Conservation (phyloP, 257 asterid species). For the Primulina tabacum region DNA sequence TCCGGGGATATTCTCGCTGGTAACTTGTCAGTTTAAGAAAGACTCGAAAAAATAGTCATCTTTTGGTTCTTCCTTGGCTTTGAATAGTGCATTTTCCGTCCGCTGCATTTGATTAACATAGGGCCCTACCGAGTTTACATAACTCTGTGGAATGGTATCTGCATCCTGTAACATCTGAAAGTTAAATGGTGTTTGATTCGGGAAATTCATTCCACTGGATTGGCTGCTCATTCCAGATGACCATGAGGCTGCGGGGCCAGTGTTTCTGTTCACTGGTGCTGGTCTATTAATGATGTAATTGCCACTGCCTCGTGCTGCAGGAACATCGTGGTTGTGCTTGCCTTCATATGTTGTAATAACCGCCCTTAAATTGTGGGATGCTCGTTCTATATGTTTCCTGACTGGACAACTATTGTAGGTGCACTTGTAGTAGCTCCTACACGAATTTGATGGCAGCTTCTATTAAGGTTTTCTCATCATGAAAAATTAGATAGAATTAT, state of each 20-base stretch:
- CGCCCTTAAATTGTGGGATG: slow-evolving; percentile 50
- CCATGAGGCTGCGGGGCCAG: slow-evolving; percentile 25
- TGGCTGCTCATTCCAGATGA: slow-evolving; percentile 29
- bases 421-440: slow-evolving; percentile 59
- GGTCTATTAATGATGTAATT: slow-evolving; percentile 27
- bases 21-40: slow-evolving; percentile 31
- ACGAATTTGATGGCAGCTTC: background rate
- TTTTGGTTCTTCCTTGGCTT: slow-evolving; percentile 39
- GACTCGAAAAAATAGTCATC: slow-evolving; percentile 33
- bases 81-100: slow-evolving; percentile 27
- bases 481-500: background rate
- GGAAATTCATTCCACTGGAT: slow-evolving; percentile 24
- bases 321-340: slow-evolving; percentile 59
- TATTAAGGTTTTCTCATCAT: background rate
- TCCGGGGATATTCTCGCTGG: slow-evolving; percentile 10
- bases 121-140: slow-evolving; percentile 25
- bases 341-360: slow-evolving; percentile 59
- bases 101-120: slow-evolving; percentile 48
- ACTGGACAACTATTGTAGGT: slow-evolving; percentile 47
- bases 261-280: slow-evolving; percentile 18
- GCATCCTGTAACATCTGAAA: slow-evolving; percentile 40
- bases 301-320: slow-evolving; percentile 50
- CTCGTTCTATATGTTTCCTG: slow-evolving; percentile 58
- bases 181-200: slow-evolving; percentile 35
- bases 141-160: slow-evolving; percentile 19